Base-by-base conservation (phyloP, 768 basidiomycete genomes). In the Termitomyces sp. region DNA sequence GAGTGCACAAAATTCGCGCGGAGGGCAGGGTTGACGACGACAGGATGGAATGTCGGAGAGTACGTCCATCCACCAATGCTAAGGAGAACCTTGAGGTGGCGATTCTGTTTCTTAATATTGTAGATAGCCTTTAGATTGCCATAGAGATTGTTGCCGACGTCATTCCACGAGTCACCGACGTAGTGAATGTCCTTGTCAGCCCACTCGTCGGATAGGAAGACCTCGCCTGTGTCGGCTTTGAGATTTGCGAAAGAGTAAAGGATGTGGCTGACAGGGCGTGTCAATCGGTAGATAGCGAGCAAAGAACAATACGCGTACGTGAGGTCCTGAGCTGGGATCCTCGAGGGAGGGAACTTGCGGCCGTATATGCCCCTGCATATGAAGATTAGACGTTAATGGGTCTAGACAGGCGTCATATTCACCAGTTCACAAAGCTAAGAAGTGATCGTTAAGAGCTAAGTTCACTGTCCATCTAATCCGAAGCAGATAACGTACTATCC, bases 131-230 rank as follows among this genome's bases (percentile, higher is more conserved):
- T 97, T 74, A 98, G 84, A 71, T 96, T 96, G 53, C 95, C 95
- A 65, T 96, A 98, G 17, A 98, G 82, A 71, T 98, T 97, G 60
- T 80, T 87, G 43, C 94, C 95, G 27, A 68, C 69, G 53, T 98
- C 96, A 62, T 95, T 89, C 97, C 97, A 99, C 4, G 88, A 89
- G 71, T 99, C 97, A 8, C 89, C 91, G 0, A 89, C 86, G 69
- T 96, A 95, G 69, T 98, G 97, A 45, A 98, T 98, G 68, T 98
- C 93, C 66, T 95, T 84, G 76, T 99, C 97, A 0, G 95, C 88
- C 96, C 96, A 98, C 2, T 78, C 69, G 64, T 99, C 97, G 37
- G 93, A 95, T 53, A 98, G 72, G 65, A 83, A 73, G 19, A 98
- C 95, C 66, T 92, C 91, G 40, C 96, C 96, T 0, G 86, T 81